These are phyloP conservation scores for Coprinopsis cinerea DNA, from an alignment of 768 basidiomycete genomes.

Conservation along the genomic window DNA sequence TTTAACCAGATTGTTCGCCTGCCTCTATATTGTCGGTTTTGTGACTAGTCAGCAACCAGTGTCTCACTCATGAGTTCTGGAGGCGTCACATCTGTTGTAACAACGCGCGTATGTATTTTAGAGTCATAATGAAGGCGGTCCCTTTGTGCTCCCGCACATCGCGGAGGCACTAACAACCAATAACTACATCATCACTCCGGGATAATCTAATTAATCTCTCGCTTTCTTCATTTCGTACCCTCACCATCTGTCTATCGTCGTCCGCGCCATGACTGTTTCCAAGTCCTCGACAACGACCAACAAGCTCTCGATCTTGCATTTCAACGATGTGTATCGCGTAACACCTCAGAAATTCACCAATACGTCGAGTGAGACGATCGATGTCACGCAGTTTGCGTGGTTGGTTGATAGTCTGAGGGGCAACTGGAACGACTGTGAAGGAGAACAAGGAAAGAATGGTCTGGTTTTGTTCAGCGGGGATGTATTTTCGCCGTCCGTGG, in stretches of 20 bases:
- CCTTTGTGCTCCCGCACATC: no score
- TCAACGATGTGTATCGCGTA: constrained; percentile 83
- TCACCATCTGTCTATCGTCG: neutral
- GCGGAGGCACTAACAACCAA: no score
- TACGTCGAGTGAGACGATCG: constrained; percentile 57
- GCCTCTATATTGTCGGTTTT: no score
- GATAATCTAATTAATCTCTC: no score
- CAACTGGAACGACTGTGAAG: constrained; percentile 42
- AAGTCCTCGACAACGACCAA: neutral
- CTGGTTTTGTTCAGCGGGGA: constrained; percentile 86
- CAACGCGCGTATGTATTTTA: no score
- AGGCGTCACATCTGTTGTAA: no score
- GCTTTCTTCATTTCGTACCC: neutral
- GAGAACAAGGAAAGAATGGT: constrained; percentile 54
- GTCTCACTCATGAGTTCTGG: no score
- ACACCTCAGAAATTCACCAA: constrained; percentile 62
- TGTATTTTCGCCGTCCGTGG: constrained; percentile 80
- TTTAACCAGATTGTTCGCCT: no score
- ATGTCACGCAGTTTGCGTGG: constrained; percentile 81
- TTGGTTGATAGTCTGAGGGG: constrained; percentile 58
- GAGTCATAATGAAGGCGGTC: no score
- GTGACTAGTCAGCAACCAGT: no score
- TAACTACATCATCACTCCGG: no score
- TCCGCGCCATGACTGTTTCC: neutral
- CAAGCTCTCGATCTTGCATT: constrained; percentile 49